Conservation (phyloP, 106 monocot species). For the Dendrobium catenatum region DNA sequence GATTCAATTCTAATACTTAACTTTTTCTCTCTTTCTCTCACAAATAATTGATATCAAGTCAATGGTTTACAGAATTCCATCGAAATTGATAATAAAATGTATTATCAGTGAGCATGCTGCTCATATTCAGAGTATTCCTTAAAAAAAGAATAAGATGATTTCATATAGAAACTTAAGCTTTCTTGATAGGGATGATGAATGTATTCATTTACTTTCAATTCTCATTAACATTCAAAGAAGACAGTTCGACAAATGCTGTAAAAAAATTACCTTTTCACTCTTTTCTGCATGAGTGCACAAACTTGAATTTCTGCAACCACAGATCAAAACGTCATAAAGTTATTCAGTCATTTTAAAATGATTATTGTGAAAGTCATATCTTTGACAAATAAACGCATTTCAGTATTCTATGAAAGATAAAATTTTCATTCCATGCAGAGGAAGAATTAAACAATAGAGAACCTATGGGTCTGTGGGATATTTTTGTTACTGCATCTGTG, state of each 20-base stretch:
- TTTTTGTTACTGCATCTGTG: conserved; percentile 54
- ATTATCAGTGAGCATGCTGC: neutral
- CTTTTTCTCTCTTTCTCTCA: neutral
- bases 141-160: neutral
- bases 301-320: no score
- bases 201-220: neutral
- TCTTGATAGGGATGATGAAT: neutral
- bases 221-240: no score
- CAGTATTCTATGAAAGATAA: neutral
- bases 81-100: no score
- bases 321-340: neutral
- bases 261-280: neutral
- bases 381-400: neutral
- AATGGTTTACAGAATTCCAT: neutral
- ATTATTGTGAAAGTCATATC: neutral
- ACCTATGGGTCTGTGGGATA: conserved; percentile 46
- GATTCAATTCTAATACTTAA: neutral
- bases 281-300: neutral
- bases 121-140: neutral
- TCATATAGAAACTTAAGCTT: neutral
- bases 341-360: neutral
- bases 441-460: neutral
- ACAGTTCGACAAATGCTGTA: neutral
- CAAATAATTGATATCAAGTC: neutral
- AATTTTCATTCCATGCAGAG: conserved; percentile 1